Base-by-base conservation (phyloP, 148 eudicot species). In the Vaccinium vitisidaea region DNA sequence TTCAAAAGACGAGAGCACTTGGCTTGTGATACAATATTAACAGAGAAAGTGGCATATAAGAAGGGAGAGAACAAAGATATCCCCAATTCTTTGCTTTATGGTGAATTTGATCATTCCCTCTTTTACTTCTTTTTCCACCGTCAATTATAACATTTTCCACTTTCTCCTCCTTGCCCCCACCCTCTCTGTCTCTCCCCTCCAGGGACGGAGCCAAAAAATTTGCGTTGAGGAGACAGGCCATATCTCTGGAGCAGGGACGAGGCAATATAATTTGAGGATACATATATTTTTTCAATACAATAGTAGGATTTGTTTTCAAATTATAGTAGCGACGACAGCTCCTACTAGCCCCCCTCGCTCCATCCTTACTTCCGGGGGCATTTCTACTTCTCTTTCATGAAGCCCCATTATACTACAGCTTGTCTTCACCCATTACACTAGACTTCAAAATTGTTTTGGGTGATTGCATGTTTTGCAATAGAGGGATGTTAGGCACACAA, bases 101-200 rank as follows among this genome's bases (percentile, higher is more conserved):
- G 9, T 79, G 65, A 79, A 79, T 25, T 53, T 18, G 63, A 53
- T 79, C 81, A 79, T 79, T 10, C 81, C 61, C 50, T 56, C 67
- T 55, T 54, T 79, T 55, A 79, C 82, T 79, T 79, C 48, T 56
- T 79, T 79, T 79, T 32, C 82, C 30, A 79, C n/a, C 49, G 12
- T 56, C 48, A 79, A 79, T 79, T 6, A 79, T 79, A 27, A n/a
- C 67, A 79, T 55, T 27, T 23, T 49, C 80, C 63, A 48, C 81
- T 53, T 12, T 53, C 63, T 52, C 15, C 39, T 15, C 43, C 3
- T 36, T 12, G 19, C 1, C 8, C 16, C 36, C 1, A 36, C 39
- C 39, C 39, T 36, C 39, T 36, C 39, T 32, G 3, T 36, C 39
- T 36, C 39, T 36, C 3, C 39, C 39, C 39, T 36, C 39, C 39